Evolutionary conservation across 495 filamentous ascomycete species (phyloP).

Genomic region (Diplogelasinospora grovesii): DNA sequence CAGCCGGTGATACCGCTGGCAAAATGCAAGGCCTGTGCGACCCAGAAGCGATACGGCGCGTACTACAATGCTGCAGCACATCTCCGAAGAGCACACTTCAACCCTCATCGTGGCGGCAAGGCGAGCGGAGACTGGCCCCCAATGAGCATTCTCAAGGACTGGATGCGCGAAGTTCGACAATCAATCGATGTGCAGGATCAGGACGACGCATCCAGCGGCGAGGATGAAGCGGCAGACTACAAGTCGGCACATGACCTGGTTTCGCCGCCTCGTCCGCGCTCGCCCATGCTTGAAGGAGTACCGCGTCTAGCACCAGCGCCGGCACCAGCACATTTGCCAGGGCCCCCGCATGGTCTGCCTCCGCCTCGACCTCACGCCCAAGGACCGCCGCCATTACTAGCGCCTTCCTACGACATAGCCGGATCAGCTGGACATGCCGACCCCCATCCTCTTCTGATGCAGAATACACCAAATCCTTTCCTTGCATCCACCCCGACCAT

Average conservation of each 20-base stretch:
- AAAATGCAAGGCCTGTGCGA: slow-evolving; percentile 84
- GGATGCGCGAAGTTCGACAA: slow-evolving; percentile 70
- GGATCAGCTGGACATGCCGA: slow-evolving; percentile 11
- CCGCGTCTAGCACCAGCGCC: slow-evolving; percentile 39
- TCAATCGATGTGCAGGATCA: slow-evolving; percentile 42
- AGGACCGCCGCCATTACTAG: slow-evolving; percentile 18
- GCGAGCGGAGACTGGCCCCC: slow-evolving; percentile 79
- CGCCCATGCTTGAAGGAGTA: slow-evolving; percentile 33
- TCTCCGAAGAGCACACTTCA: slow-evolving; percentile 82
- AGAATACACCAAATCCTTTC: slow-evolving; percentile 17
- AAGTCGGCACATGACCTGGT: slow-evolving; percentile 34
- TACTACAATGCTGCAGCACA: slow-evolving; percentile 98
- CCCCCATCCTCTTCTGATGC: slow-evolving; percentile 21
- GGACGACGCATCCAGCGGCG: slow-evolving; percentile 40
- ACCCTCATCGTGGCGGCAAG: slow-evolving; percentile 70
- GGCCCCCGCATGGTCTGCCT: slow-evolving; percentile 41
- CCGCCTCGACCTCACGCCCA: slow-evolving; percentile 42
- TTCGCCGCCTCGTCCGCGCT: slow-evolving; percentile 29
- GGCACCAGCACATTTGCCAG: slow-evolving; percentile 49
- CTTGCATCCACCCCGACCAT: slow-evolving; percentile 36
- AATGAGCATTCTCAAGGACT: slow-evolving; percentile 78
- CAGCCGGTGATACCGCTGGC: slow-evolving; percentile 61
- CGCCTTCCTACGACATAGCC: slow-evolving; percentile 21
- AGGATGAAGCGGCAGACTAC: slow-evolving; percentile 37
- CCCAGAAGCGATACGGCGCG: slow-evolving; percentile 77